Evolutionary conservation across 768 basidiomycete species (phyloP), one percentile per base, ranked within the genome.

Genomic region (Suillus bovinus): DNA sequence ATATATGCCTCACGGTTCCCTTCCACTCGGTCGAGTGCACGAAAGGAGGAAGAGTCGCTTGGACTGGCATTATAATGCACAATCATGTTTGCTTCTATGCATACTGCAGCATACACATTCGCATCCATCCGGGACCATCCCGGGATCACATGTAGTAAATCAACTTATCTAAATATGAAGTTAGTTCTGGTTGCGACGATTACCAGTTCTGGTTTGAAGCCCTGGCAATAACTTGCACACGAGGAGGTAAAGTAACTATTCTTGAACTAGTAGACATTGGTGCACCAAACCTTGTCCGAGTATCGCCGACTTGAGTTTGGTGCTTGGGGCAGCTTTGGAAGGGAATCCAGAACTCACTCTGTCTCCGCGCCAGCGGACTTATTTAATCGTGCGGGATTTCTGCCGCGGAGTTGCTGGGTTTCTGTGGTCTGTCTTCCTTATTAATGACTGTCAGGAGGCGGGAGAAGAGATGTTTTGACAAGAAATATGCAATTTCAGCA

Each of bases 301-400:
- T 31, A 58, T 36, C 36, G n/a, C n/a, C 36, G 55, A 60, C 24
- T 34, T 60, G 4, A 60, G 20, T 34, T 34, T 49, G 22, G 22
- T 34, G 14, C 16, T 34, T 55, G n/a, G 34, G 34, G 34, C 22
- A 38, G 24, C 16, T 24, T 55, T 24, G 14, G n/a, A 55, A 10
- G n/a, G 14, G 24, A n/a, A n/a, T n/a, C 31, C 27, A 50, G 49
- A 31, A 41, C 34, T 62, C 49, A 8, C 58, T 10, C 34, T 72
- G 70, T 66, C 67, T 72, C 71, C 74, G 74, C 71, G 73, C 71
- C 60, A 60, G 67, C 67, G 72, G 63, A 69, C 68, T 72, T 71
- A 42, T 54, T 65, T 54, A 62, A 62, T 62, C 61, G 61, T 66
- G 67, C 64, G 69, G 64, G 33, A 33, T 27, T 38, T 56, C 55